phyloP scores from a whole-genome alignment of 2,329 filamentous ascomycete genomes.

The Xylariaceae sp. region DNA sequence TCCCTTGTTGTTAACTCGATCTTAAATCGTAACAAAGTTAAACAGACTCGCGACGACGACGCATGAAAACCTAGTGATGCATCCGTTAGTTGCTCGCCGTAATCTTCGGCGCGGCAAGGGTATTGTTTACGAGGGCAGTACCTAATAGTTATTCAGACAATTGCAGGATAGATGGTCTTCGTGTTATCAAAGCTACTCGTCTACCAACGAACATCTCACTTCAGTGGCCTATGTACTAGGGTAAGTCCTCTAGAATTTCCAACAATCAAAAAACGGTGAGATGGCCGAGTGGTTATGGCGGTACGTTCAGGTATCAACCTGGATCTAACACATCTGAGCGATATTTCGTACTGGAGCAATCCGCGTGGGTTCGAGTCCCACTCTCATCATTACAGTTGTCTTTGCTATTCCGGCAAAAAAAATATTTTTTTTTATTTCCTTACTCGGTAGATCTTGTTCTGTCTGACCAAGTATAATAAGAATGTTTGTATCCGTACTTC shows the following conservation, averaged over 20 bases:
- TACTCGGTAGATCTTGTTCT: no score
- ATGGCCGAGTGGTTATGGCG: conserved; percentile 37
- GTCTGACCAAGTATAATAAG: no score
- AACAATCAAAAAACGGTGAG: conserved; percentile 19
- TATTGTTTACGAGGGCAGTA: background rate
- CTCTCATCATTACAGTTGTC: conserved; percentile 31
- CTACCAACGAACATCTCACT: no score
- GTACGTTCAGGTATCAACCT: conserved; percentile 30
- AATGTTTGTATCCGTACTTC: no score
- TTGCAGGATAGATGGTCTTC: background rate
- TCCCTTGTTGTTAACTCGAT: no score
- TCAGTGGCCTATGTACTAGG: background rate
- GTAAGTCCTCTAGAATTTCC: background rate
- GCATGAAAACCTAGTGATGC: no score
- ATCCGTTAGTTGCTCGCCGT: no score
- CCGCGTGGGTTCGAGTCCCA: conserved; percentile 41
- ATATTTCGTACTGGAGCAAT: conserved; percentile 35
- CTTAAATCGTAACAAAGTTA: no score
- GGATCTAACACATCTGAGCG: conserved; percentile 7
- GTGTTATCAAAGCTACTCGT: no score
- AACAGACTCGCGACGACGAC: no score
- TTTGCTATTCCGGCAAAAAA: background rate
- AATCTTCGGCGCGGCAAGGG: no score
- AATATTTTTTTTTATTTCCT: background rate
- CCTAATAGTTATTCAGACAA: background rate